Evolutionary conservation across 306 rosid genomes (phyloP).

Genomic region (Mucuna pruriens): DNA sequence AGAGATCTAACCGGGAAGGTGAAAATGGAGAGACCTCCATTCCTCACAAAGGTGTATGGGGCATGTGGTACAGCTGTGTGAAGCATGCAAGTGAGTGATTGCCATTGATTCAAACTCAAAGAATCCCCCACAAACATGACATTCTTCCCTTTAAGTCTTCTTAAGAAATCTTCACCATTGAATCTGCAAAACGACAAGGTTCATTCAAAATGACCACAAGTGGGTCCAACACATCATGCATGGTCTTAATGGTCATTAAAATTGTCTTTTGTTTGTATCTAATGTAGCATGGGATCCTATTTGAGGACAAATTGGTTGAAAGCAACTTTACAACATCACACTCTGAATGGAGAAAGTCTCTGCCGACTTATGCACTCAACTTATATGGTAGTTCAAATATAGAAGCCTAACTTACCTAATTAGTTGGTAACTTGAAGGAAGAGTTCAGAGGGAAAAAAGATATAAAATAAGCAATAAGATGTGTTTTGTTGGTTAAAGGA

Average conservation of each 20-base stretch:
- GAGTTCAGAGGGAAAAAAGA: neutral
- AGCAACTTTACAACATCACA: conserved; percentile 31
- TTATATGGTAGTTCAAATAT: neutral
- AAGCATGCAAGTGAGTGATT: conserved; percentile 68
- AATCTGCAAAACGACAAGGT: conserved; percentile 43
- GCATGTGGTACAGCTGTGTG: conserved; percentile 46
- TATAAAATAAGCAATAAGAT: neutral
- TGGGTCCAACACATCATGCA: conserved; percentile 18
- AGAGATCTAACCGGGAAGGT: conserved; percentile 50
- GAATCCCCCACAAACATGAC: conserved; percentile 71
- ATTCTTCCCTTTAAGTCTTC: conserved; percentile 49
- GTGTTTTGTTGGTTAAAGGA: neutral
- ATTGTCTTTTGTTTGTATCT: conserved; percentile 15
- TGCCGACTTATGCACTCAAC: neutral
- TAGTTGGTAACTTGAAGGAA: neutral
- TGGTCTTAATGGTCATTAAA: neutral
- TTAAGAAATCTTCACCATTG: conserved; percentile 54
- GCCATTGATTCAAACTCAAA: conserved; percentile 76
- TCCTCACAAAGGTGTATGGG: conserved; percentile 28
- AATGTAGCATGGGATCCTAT: conserved; percentile 14
- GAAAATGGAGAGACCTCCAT: conserved; percentile 47
- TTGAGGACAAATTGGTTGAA: conserved; percentile 38
- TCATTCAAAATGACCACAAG: neutral
- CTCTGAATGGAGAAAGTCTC: neutral
- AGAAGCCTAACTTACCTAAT: neutral